Conservation (phyloP, 1,284 basidiomycete genomes). For the Cerioporus squamosus region DNA sequence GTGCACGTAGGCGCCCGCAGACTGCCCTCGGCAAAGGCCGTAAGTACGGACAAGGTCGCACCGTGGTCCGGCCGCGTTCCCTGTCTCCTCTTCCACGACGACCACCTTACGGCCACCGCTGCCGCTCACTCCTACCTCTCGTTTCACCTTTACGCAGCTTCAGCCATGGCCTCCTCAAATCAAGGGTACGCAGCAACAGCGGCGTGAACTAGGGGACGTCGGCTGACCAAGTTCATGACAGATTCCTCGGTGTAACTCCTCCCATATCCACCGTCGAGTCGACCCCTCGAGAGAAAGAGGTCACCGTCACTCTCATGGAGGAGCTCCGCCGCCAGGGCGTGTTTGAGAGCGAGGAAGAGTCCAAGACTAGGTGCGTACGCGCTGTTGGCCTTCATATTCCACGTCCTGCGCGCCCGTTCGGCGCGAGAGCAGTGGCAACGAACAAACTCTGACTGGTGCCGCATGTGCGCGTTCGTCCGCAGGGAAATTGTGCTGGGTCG, state of each 20-base stretch:
- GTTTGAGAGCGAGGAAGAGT: constrained; percentile 91
- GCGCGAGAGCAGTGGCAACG: constrained; percentile 11
- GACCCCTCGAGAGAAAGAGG: constrained; percentile 72
- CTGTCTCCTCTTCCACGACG: constrained; percentile 22
- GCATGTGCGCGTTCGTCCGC: neutral
- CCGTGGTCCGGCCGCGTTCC: constrained; percentile 18
- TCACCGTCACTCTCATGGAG: constrained; percentile 88
- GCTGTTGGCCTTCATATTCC: neutral
- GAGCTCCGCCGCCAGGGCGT: constrained; percentile 88
- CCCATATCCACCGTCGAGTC: constrained; percentile 88
- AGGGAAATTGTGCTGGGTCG: constrained; percentile 95
- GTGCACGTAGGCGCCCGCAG: constrained; percentile 5
- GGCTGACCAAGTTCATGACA: constrained; percentile 31
- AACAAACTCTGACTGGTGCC: constrained; percentile 5
- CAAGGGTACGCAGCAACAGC: constrained; percentile 20
- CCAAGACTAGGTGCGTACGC: constrained; percentile 78
- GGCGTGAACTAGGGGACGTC: too few relatives aligned
- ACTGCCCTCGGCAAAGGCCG: constrained; percentile 19
- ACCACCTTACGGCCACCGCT: constrained; percentile 3
- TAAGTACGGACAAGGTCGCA: constrained; percentile 11
- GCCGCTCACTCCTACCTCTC: neutral
- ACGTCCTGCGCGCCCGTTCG: neutral
- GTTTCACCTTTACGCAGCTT: neutral
- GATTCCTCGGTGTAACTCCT: constrained; percentile 84
- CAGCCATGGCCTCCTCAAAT: constrained; percentile 12